Base-by-base conservation (phyloP, 768 basidiomycete genomes). In the Lactifluus rugatus region DNA sequence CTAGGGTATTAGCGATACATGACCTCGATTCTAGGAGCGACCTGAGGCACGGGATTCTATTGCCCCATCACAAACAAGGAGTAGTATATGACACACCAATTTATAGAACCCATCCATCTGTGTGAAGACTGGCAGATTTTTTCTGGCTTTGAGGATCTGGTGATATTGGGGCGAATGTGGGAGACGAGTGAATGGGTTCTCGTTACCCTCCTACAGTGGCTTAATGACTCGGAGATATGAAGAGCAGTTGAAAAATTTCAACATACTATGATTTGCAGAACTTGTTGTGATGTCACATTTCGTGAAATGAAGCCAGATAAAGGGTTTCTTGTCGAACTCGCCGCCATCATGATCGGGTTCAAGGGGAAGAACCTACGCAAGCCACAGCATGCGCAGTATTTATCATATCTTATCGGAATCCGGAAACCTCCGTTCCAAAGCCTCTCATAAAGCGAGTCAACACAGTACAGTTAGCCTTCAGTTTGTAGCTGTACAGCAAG, bases 21-120 rank as follows among this genome's bases (percentile, higher is more conserved):
- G 10, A 3, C 34, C 34, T 36, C 13, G 6, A 36, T 36, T 36
- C 34, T 3, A 36, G 13, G 3, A 13, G 34, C 34, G 13, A 36
- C 13, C 34, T 36, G 34, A n/a, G 34, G 34, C 10, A 3, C 9
- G 11, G 67, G 62, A 62, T 65, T 69, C 67, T 66, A 66, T 68
- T 66, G 67, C 67, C 67, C 66, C 66, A 62, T 66, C 54, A 13
- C 34, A 36, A 36, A 36, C 34, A 21, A 56, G 56, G 45, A 31
- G 45, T 3, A 26, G n/a, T 3, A 32, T 17, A 11, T 45, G 28
- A 79, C 89, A 74, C 73, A 90, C 90, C 74, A 94, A 85, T 64
- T 87, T 78, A 67, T 85, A 82, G 70, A 99, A 97, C 48, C 93
- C 89, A 57, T 86, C 80, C 93, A 97, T 95, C 71, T 95, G 89